A percentile compares a stretch with the other conserved stretches of the same genome.
Evolutionary conservation across 306 rosid species (phyloP).

Genomic region (Macrotyloma uniflorum): DNA sequence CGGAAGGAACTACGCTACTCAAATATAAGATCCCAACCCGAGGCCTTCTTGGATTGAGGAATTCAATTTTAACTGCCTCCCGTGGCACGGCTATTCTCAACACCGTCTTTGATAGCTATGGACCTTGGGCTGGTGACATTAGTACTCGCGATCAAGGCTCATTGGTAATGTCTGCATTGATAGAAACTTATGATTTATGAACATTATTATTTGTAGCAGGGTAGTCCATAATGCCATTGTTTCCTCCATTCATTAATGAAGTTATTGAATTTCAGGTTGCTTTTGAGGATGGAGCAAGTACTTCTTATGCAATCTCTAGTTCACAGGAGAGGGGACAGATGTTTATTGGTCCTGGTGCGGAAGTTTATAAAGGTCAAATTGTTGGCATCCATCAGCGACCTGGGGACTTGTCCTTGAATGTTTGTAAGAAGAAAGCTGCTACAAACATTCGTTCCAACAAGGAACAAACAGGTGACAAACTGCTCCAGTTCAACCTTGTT

Average conservation of each 20-base stretch:
- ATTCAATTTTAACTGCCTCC: slow-evolving; percentile 96
- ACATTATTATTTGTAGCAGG: background rate
- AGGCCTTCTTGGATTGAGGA: slow-evolving; percentile 94
- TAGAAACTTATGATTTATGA: background rate
- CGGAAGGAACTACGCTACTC: slow-evolving; percentile 80
- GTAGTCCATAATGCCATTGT: slow-evolving; percentile 1
- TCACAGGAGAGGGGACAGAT: slow-evolving; percentile 95
- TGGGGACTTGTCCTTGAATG: slow-evolving; percentile 90
- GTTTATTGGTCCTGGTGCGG: slow-evolving; percentile 85
- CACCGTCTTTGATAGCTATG: slow-evolving; percentile 86
- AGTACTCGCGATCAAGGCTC: slow-evolving; percentile 95
- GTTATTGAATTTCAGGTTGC: slow-evolving; percentile 76
- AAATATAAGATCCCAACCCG: slow-evolving; percentile 98
- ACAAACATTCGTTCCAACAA: slow-evolving; percentile 95
- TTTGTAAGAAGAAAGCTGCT: slow-evolving; percentile 98
- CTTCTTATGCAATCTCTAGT: slow-evolving; percentile 87
- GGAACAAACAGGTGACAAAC: slow-evolving; percentile 80
- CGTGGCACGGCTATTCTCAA: slow-evolving; percentile 97
- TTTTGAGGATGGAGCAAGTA: slow-evolving; percentile 89
- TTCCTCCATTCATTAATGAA: slow-evolving; percentile 34
- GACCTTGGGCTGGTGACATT: slow-evolving; percentile 96
- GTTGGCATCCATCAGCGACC: slow-evolving; percentile 97
- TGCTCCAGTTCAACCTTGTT: slow-evolving; percentile 20
- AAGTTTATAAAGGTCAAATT: slow-evolving; percentile 90
- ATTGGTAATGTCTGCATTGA: slow-evolving; percentile 60